phyloP scores from a whole-genome alignment of 2,329 filamentous ascomycete genomes.

The Botrytis medusae region DNA sequence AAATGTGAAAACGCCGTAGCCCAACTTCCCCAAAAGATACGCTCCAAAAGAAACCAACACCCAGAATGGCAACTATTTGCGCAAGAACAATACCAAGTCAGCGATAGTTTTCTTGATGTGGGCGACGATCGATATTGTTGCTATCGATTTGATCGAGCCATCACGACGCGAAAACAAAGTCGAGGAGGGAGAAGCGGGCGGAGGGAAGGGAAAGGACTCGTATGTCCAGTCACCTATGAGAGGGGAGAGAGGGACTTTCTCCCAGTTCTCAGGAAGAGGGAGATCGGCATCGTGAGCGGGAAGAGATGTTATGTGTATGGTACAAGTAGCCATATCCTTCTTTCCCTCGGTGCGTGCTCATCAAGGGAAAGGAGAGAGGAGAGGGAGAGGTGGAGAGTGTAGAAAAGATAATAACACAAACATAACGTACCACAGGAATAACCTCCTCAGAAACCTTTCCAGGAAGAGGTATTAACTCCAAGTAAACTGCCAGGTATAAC shows the following conservation, averaged over 20 bases:
- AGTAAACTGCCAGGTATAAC: slow-evolving; percentile 86
- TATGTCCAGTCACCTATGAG: slow-evolving; percentile 6
- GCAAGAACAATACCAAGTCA: slow-evolving; percentile 18
- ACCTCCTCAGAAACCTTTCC: slow-evolving; percentile 76
- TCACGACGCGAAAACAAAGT: slow-evolving; percentile 19
- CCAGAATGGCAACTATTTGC: slow-evolving; percentile 82
- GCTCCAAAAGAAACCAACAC: slow-evolving; percentile 86
- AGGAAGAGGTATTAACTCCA: slow-evolving; percentile 80
- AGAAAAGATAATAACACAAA: background rate
- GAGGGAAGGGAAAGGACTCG: slow-evolving; percentile 23
- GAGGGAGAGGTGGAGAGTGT: background rate
- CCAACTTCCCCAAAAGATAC: slow-evolving; percentile 87
- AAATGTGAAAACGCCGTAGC: slow-evolving; percentile 91
- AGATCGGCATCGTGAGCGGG: background rate
- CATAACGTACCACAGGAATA: slow-evolving; percentile 75
- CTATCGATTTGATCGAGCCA: slow-evolving; percentile 13
- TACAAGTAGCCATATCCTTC: slow-evolving; percentile 18
- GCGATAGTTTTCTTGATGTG: slow-evolving; percentile 20
- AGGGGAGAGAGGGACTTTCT: slow-evolving; percentile 1
- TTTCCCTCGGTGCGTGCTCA: slow-evolving; percentile 11
- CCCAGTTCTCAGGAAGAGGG: slow-evolving; percentile 10
- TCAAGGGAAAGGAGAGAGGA: slow-evolving; percentile 7
- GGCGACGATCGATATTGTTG: slow-evolving; percentile 16
- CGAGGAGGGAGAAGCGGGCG: slow-evolving; percentile 6
- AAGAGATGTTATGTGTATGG: slow-evolving; percentile 6